phyloP scores from a whole-genome alignment of 2,329 filamentous ascomycete genomes.

The Pestalotiopsis sp. region DNA sequence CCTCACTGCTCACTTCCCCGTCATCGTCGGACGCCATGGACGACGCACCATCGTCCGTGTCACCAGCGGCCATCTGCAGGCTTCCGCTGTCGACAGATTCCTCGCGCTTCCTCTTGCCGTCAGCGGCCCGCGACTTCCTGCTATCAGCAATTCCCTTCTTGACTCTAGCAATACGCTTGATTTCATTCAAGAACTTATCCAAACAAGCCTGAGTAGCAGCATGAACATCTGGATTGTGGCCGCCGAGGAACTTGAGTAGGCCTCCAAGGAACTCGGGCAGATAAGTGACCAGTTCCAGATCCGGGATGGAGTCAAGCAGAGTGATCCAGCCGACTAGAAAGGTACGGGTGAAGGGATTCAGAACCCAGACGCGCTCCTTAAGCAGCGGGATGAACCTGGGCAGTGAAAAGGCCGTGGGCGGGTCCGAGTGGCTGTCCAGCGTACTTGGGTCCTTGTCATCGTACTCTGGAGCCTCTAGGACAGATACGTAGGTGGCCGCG shows the following conservation, averaged over 20 bases:
- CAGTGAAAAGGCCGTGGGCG: constrained; percentile 89
- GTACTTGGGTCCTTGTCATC: constrained; percentile 43
- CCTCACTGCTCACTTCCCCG: constrained; percentile 65
- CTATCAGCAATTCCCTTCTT: constrained; percentile 92
- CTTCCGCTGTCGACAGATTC: constrained; percentile 69
- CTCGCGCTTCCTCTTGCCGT: constrained; percentile 68
- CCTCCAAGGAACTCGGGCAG: constrained; percentile 89
- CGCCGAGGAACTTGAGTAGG: constrained; percentile 87
- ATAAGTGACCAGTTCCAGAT: constrained; percentile 90
- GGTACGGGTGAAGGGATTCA: constrained; percentile 91
- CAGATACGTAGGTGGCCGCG: constrained; percentile 89
- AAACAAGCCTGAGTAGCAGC: constrained; percentile 86
- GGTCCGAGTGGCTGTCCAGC: constrained; percentile 42
- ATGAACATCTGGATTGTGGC: constrained; percentile 91
- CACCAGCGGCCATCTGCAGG: constrained; percentile 55
- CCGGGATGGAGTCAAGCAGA: constrained; percentile 91
- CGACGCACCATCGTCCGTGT: constrained; percentile 61
- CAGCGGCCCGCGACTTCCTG: constrained; percentile 67
- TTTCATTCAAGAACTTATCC: constrained; percentile 88
- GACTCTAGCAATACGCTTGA: constrained; percentile 88
- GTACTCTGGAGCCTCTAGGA: constrained; percentile 64
- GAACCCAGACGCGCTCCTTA: constrained; percentile 89
- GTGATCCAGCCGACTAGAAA: constrained; percentile 97
- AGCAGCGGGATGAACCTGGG: constrained; percentile 88
- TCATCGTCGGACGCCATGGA: constrained; percentile 54